Evolutionary conservation across 2,329 filamentous ascomycete species (phyloP), one percentile per base, ranked within the genome.

Genomic region (Aureobasidium sp.): DNA sequence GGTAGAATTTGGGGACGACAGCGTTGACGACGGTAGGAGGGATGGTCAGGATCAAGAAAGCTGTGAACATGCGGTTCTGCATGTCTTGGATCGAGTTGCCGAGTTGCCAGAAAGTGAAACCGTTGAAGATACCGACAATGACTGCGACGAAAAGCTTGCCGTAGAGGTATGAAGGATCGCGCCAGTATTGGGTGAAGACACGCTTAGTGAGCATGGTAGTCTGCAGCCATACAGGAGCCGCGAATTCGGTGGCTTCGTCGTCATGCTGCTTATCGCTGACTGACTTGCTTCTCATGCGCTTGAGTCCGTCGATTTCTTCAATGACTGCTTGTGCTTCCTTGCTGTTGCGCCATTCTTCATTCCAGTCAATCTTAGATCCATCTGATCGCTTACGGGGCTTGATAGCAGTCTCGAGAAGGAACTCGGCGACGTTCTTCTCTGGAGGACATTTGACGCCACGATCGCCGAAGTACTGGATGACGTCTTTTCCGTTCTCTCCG

Each of bases 61-160:
- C 82, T 25, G 87, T 88, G 78, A 93, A 92, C 82, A 91, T 87
- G 67, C 88, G 83, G 74, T 89, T 85, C 70, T 91, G 87, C 81
- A 91, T 85, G 68, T 88, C 87, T 15, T 82, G 80, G 52, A 88
- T 78, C 0, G 79, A 81, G 71, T 86, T 79, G 2, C 85, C 86
- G 3, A 90, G 81, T 67, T 86, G 78, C 78, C 82, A 91, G 76
- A 90, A 91, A 4, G 88, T 90, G 75, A 90, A 91, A 25, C 87
- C 87, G 74, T 90, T 90, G 79, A 91, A 90, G 71, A 91, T 84
- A 17, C 87, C 88, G 48, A 89, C 79, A 64, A 90, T 81, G 63
- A 90, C 83, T 4, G 85, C 81, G 37, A 86, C 82, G 73, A 91
- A 91, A 29, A 93, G 76, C 70, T 90, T 91, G 63, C 87, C 85